A percentile compares a stretch with the other conserved stretches of the same genome.
These are phyloP conservation scores for Alisma plantagoaquatica DNA, from an alignment of 106 monocot genomes.

Conservation along the genomic window DNA sequence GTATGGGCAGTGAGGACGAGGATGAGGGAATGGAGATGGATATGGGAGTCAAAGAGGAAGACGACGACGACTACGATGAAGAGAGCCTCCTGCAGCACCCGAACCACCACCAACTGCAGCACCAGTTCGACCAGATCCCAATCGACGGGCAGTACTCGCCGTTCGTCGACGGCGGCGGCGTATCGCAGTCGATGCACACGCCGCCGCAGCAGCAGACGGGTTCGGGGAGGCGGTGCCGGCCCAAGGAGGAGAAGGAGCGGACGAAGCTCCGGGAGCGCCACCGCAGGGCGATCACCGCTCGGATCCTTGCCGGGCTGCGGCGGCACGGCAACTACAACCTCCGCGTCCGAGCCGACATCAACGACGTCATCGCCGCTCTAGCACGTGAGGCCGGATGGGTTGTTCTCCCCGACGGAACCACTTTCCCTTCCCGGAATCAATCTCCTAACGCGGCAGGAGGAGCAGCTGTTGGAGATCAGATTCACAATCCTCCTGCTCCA, in stretches of 20 bases:
- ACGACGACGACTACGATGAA: conserved; percentile 6
- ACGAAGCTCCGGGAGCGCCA: conserved; percentile 91
- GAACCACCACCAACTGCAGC: neutral
- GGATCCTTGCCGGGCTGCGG: conserved; percentile 69
- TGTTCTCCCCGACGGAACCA: conserved; percentile 91
- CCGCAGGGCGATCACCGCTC: conserved; percentile 81
- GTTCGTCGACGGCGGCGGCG: neutral
- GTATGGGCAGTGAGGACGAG: conserved; percentile 32
- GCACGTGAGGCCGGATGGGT: conserved; percentile 90
- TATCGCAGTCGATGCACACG: too few relatives aligned
- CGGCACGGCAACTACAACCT: conserved; percentile 93
- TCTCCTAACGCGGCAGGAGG: too few relatives aligned
- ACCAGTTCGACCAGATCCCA: too few relatives aligned
- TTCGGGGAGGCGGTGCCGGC: conserved; percentile 34
- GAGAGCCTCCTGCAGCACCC: conserved; percentile 6
- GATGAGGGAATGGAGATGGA: conserved; percentile 32
- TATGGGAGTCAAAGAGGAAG: conserved; percentile 33
- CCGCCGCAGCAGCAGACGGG: neutral
- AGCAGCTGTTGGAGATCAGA: too few relatives aligned
- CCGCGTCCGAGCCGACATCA: conserved; percentile 83
- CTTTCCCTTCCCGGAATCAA: conserved; percentile 41
- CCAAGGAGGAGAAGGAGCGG: conserved; percentile 92
- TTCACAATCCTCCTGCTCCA: conserved; percentile 8
- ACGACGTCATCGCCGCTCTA: conserved; percentile 89
- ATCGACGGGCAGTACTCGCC: too few relatives aligned